Conservation (phyloP, 257 asterid species). For the Jasminum sambac region DNA sequence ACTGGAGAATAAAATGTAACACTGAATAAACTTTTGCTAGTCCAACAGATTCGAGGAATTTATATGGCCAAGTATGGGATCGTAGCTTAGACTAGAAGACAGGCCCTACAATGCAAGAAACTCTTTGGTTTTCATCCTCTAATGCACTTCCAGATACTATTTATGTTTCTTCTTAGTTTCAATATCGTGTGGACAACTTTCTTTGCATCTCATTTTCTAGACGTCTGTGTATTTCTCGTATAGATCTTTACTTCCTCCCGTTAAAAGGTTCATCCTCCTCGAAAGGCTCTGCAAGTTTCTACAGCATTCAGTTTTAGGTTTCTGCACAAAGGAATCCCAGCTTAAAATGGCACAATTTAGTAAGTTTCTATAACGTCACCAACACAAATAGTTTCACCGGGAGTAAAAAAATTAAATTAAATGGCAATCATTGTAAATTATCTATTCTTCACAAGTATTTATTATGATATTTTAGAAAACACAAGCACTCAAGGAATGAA, state of each 20-base stretch:
- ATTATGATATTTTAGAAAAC: neutral
- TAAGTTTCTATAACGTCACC: neutral
- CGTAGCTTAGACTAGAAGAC: neutral
- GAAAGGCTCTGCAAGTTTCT: neutral
- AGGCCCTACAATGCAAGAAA: neutral
- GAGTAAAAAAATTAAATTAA: no score
- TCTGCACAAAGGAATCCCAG: neutral
- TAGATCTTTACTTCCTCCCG: neutral
- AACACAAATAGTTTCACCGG: no score
- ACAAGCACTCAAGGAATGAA: neutral
- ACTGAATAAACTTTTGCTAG: neutral
- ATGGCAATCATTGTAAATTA: neutral
- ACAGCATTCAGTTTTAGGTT: neutral
- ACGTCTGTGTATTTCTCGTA: neutral
- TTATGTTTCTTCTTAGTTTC: neutral
- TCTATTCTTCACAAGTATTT: neutral
- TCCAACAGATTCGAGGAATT: neutral
- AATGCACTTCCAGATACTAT: neutral
- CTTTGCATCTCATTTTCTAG: neutral
- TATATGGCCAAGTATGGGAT: neutral
- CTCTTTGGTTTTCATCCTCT: neutral
- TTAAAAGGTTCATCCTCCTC: neutral
- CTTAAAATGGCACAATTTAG: neutral
- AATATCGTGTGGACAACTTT: neutral
- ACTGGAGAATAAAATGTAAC: neutral